These are phyloP conservation scores for Candida tallmaniae DNA, from an alignment of 805 yeast species.

Conservation along the genomic window DNA sequence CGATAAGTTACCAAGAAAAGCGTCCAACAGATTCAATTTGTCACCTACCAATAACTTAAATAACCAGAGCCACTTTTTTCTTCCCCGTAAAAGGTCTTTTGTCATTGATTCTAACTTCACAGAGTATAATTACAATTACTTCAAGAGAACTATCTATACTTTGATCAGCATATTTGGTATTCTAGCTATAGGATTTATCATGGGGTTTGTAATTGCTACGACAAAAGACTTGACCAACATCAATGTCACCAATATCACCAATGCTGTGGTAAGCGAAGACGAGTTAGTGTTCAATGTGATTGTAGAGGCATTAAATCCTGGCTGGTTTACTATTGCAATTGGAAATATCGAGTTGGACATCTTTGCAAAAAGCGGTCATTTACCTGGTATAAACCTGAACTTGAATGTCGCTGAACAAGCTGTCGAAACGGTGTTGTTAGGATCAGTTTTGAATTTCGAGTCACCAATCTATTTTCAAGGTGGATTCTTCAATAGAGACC, in stretches of 20 bases:
- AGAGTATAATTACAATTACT: conserved; percentile 15
- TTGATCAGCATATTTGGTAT: conserved; percentile 44
- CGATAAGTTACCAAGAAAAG: conserved; percentile 13
- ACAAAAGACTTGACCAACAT: conserved; percentile 76
- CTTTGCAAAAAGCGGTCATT: conserved; percentile 68
- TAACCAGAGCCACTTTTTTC: conserved; percentile 19
- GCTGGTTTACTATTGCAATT: conserved; percentile 64
- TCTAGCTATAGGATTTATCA: conserved; percentile 67
- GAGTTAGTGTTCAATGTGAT: conserved; percentile 77
- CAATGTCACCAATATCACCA: conserved; percentile 55
- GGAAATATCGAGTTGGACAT: conserved; percentile 72
- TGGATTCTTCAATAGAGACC: conserved; percentile 64
- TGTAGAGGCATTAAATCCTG: conserved; percentile 83
- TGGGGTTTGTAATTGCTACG: conserved; percentile 83
- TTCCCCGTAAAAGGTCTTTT: conserved; percentile 27
- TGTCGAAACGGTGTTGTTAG: conserved; percentile 69
- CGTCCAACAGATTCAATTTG: conserved; percentile 12
- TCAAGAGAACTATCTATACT: conserved; percentile 39
- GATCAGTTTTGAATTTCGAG: conserved; percentile 62
- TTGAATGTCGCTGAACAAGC: conserved; percentile 4
- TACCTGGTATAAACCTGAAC: conserved; percentile 17
- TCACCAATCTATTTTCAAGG: conserved; percentile 73
- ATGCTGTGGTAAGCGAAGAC: conserved; percentile 75
- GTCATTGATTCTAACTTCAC: conserved; percentile 4
- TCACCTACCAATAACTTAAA: conserved; percentile 16